phyloP scores from a whole-genome alignment of 768 basidiomycete species.

The Candolleomyces aberdarensis region DNA sequence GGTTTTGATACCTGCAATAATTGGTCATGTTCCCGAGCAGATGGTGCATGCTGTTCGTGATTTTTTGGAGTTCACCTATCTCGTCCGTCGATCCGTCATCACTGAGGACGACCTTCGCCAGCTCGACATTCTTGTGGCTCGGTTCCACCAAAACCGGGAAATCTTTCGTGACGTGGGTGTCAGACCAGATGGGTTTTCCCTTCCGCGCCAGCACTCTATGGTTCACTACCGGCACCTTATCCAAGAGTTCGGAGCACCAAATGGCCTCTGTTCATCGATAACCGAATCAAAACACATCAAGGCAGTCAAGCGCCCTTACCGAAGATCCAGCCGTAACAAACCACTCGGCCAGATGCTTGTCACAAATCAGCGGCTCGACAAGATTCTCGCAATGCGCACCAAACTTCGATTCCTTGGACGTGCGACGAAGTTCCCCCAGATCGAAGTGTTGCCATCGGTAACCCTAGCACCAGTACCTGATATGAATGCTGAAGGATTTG shows the following conservation, averaged over 20 bases:
- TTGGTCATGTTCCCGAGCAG: slow-evolving; percentile 11
- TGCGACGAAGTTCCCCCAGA: too few relatives aligned
- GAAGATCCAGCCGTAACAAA: slow-evolving; percentile 26
- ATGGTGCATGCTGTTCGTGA: slow-evolving; percentile 18
- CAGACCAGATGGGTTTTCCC: slow-evolving; percentile 11
- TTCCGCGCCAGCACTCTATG: slow-evolving; percentile 23
- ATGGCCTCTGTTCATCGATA: slow-evolving; percentile 29
- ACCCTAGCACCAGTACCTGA: too few relatives aligned
- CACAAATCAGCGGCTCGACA: slow-evolving; percentile 26
- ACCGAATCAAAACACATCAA: slow-evolving; percentile 30
- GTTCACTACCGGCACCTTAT: slow-evolving; percentile 17
- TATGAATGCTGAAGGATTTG: too few relatives aligned
- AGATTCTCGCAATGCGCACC: slow-evolving; percentile 14
- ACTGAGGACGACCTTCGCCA: slow-evolving; percentile 4
- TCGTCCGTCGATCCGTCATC: slow-evolving; percentile 16
- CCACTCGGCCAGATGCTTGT: slow-evolving; percentile 34
- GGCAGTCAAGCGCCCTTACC: slow-evolving; percentile 33
- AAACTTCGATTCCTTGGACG: too few relatives aligned
- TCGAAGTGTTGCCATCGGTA: too few relatives aligned
- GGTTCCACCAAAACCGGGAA: slow-evolving; percentile 30
- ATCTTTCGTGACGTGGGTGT: slow-evolving; percentile 29
- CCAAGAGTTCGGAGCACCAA: slow-evolving; percentile 21
- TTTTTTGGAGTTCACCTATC: slow-evolving; percentile 32
- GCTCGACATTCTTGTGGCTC: slow-evolving; percentile 14
- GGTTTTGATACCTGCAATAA: slow-evolving; percentile 19